These are phyloP conservation scores for Colletotrichum navitas DNA, from an alignment of 2,329 filamentous ascomycete genomes.

Conservation along the genomic window DNA sequence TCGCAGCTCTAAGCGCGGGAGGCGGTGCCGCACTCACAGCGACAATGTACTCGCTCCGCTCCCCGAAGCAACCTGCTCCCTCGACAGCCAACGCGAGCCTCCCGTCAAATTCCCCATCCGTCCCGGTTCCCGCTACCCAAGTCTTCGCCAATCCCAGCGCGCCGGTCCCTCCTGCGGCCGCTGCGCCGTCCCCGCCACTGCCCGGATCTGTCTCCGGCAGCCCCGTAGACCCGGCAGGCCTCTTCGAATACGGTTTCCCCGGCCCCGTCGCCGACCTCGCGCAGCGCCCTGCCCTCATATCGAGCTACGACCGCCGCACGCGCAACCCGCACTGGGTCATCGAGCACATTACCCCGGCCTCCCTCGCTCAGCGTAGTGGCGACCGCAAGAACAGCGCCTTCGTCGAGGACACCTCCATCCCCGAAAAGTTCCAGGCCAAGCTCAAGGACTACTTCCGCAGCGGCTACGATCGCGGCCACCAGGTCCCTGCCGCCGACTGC, in stretches of 20 bases:
- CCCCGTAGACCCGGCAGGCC: slow-evolving; percentile 79
- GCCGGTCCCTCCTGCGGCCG: slow-evolving; percentile 44
- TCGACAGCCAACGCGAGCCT: slow-evolving; percentile 46
- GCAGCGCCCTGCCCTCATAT: slow-evolving; percentile 80
- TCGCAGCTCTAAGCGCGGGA: slow-evolving; percentile 81
- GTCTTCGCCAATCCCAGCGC: slow-evolving; percentile 54
- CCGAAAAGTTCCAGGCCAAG: slow-evolving; percentile 87
- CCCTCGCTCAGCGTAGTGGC: slow-evolving; percentile 78
- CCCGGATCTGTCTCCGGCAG: slow-evolving; percentile 51
- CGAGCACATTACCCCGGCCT: slow-evolving; percentile 95
- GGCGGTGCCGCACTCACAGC: slow-evolving; percentile 82
- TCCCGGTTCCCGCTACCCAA: slow-evolving; percentile 70
- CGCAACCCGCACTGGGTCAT: slow-evolving; percentile 95
- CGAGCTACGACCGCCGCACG: slow-evolving; percentile 88
- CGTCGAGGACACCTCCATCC: slow-evolving; percentile 83
- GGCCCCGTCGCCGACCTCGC: slow-evolving; percentile 89
- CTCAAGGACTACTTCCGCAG: slow-evolving; percentile 95
- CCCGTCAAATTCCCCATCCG: slow-evolving; percentile 48
- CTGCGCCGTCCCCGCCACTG: slow-evolving; percentile 47
- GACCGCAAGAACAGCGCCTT: slow-evolving; percentile 90
- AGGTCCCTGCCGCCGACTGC: slow-evolving; percentile 95
- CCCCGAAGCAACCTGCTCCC: slow-evolving; percentile 52
- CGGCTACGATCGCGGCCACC: slow-evolving; percentile 95
- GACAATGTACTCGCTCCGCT: slow-evolving; percentile 72
- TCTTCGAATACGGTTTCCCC: slow-evolving; percentile 91